phyloP scores from a whole-genome alignment of 1,284 basidiomycete species.

The Schizopora paradoxa region DNA sequence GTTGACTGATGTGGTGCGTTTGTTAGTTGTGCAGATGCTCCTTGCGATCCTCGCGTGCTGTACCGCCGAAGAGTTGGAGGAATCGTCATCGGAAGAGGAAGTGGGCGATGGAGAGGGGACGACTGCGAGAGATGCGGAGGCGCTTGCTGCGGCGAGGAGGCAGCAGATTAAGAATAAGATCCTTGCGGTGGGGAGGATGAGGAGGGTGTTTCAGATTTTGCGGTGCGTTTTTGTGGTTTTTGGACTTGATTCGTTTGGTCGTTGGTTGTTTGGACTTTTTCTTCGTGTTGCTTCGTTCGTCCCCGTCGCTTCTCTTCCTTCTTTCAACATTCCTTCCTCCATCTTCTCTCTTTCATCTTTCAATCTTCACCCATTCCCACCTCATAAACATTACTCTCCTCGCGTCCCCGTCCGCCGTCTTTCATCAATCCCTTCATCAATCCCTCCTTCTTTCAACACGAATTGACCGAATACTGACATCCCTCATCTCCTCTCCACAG shows the following conservation, averaged over 20 bases:
- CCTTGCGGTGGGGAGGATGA: constrained; percentile 90
- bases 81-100: constrained; percentile 42
- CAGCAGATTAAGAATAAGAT: constrained; percentile 95
- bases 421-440: too few species aligned
- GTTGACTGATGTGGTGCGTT: constrained; percentile 1
- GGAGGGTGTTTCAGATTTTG: constrained; percentile 82
- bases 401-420: too few species aligned
- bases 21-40: constrained; percentile 90
- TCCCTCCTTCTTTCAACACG: too few species aligned
- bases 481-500: constrained; percentile 42
- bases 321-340: too few species aligned
- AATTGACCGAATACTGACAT: too few species aligned
- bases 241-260: constrained; percentile 4
- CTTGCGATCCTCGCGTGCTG: constrained; percentile 93
- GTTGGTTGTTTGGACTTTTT: too few species aligned
- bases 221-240: constrained; percentile 46
- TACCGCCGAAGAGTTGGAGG: constrained; percentile 90
- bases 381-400: too few species aligned
- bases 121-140: constrained; percentile 38
- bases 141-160: constrained; percentile 44
- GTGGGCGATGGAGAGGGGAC: constrained; percentile 33
- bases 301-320: too few species aligned
- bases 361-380: constrained; percentile 4
- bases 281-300: too few species aligned
- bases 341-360: not conserved